Conservation (phyloP, 768 basidiomycete genomes). For the Crepidotus variabilis region DNA sequence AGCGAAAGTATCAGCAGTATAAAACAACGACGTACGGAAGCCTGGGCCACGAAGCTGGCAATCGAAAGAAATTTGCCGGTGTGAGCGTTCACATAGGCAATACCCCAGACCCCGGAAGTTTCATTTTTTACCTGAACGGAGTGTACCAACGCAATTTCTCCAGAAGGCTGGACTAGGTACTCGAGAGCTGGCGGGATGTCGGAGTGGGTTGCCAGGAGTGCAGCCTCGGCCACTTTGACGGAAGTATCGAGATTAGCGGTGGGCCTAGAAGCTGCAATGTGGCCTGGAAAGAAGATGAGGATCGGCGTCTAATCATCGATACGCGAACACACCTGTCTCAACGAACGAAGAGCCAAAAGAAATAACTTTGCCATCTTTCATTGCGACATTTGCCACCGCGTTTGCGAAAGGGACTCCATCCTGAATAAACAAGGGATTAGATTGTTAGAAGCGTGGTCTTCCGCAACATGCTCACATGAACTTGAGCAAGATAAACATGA, state of each 20-base stretch:
- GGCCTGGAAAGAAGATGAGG: conserved; percentile 6
- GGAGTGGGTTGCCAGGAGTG: not conserved
- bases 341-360: conserved; percentile 31
- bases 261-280: conserved; percentile 32
- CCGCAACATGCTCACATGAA: conserved; percentile 8
- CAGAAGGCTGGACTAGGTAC: not conserved
- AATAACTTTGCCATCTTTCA: conserved; percentile 25
- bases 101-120: not conserved
- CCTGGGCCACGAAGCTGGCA: not conserved
- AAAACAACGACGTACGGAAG: not conserved
- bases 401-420: conserved; percentile 15
- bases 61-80: not conserved
- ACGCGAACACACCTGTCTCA: conserved; percentile 24
- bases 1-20: not conserved
- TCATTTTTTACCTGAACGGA: not conserved
- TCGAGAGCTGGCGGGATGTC: not conserved
- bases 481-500: conserved; percentile 15
- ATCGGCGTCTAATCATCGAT: not conserved
- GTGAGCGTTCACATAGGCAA: not conserved
- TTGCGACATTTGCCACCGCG: conserved; percentile 30
- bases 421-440: conserved; percentile 1
- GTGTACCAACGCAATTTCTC: not conserved
- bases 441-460: not conserved
- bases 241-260: conserved; percentile 30
- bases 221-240: conserved; percentile 24